A percentile compares a stretch with the other conserved stretches of the same genome.
These are phyloP conservation scores for Tetramitus jugosus DNA, from an alignment of 208 protist species.

Conservation along the genomic window DNA sequence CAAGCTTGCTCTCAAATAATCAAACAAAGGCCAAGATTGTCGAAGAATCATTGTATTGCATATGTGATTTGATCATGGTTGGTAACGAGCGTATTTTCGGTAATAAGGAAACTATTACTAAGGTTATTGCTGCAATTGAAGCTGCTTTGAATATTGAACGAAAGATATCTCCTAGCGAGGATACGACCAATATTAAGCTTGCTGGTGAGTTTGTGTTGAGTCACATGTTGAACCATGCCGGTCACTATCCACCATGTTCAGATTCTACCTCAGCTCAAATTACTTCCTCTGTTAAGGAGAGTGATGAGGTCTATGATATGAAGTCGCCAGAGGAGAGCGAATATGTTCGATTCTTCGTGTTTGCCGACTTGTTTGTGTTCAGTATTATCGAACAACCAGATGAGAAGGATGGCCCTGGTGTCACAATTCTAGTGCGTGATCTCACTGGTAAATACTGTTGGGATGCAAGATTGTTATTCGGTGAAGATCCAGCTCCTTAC, in stretches of 20 bases:
- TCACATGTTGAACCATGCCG: conserved; percentile 5
- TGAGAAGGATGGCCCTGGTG: neutral
- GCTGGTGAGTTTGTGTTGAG: neutral
- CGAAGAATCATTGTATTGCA: conserved; percentile 1
- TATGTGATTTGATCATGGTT: conserved; percentile 3
- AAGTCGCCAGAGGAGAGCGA: neutral
- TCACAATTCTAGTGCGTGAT: neutral
- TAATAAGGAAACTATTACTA: neutral
- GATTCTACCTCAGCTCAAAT: neutral
- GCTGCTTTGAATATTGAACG: neutral
- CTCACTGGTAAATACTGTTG: neutral
- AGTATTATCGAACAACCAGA: conserved; percentile 14
- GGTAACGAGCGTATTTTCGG: neutral
- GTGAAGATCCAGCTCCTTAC: neutral
- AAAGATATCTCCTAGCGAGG: neutral
- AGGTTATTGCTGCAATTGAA: neutral
- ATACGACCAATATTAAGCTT: no score
- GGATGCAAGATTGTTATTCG: neutral
- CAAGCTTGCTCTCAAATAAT: neutral
- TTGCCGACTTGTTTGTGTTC: neutral
- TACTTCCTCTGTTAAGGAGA: neutral
- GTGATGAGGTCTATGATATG: neutral
- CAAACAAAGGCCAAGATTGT: neutral
- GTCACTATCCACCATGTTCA: neutral
- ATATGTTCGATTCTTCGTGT: neutral